Percentiles rank a stretch among this genome's conserved stretches.
Conservation (phyloP, 306 rosid genomes). For the Senna tora region DNA sequence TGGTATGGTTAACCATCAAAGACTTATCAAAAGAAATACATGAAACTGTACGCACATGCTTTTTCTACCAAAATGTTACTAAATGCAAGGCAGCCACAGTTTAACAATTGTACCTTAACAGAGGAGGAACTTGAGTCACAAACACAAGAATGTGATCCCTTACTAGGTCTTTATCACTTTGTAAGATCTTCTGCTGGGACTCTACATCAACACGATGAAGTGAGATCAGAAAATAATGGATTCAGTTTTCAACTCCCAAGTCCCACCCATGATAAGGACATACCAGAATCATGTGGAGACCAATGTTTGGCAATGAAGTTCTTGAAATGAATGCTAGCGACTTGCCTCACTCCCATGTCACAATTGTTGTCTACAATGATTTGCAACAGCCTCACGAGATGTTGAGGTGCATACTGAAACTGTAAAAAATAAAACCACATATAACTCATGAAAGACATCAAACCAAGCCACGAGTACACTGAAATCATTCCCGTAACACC, state of each 20-base stretch:
- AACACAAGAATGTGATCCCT: constrained; percentile 81
- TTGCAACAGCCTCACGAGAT: constrained; percentile 86
- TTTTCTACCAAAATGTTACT: not conserved
- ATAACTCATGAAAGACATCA: not conserved
- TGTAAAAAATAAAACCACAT: constrained; percentile 35
- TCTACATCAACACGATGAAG: constrained; percentile 51
- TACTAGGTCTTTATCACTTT: constrained; percentile 80
- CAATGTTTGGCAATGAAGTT: constrained; percentile 90
- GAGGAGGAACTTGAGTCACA: constrained; percentile 83
- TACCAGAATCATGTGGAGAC: constrained; percentile 85
- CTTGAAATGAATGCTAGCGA: constrained; percentile 96
- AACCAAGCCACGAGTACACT: constrained; percentile 5
- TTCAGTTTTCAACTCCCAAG: constrained; percentile 2
- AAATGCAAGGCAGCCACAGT: constrained; percentile 8
- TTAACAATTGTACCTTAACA: constrained; percentile 66
- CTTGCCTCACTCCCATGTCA: constrained; percentile 91
- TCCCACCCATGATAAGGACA: constrained; percentile 10
- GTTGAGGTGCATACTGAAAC: constrained; percentile 92
- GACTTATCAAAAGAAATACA: constrained; percentile 3
- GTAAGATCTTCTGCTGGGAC: constrained; percentile 69
- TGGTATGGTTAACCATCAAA: not conserved
- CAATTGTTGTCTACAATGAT: constrained; percentile 83
- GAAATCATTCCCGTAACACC: not conserved
- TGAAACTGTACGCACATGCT: not conserved
- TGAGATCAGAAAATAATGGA: too few species aligned